phyloP scores from a whole-genome alignment of 805 yeast species.

The Starmerella sp. region DNA sequence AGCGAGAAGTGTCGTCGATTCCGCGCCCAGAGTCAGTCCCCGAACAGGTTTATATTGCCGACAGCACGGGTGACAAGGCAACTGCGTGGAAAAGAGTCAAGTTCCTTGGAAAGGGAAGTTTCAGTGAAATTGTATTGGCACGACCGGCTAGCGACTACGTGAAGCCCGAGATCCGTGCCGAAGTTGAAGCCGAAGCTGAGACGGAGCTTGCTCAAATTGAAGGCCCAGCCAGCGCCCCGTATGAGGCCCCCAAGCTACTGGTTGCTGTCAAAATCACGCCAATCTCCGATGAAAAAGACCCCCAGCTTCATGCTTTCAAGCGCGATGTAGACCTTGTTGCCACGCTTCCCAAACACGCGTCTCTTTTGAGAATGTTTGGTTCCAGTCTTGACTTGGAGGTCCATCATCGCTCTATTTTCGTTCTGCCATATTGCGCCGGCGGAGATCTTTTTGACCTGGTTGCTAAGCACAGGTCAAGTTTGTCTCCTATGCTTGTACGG shows the following conservation, averaged over 20 bases:
- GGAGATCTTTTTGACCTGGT: conserved; percentile 73
- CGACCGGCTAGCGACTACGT: conserved; percentile 26
- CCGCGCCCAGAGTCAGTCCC: conserved; percentile 12
- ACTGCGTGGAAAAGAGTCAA: conserved; percentile 21
- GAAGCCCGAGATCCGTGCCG: conserved; percentile 23
- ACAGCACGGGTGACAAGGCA: neutral
- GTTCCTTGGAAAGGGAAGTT: conserved; percentile 34
- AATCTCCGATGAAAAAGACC: conserved; percentile 35
- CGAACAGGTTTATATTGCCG: conserved; percentile 19
- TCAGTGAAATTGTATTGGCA: conserved; percentile 33
- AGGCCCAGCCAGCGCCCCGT: neutral
- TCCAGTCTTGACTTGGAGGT: conserved; percentile 30
- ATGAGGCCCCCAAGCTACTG: conserved; percentile 15
- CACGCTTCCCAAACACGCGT: conserved; percentile 46
- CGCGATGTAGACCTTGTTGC: conserved; percentile 62
- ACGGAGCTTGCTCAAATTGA: conserved; percentile 8
- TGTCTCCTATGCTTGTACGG: conserved; percentile 42
- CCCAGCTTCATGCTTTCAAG: conserved; percentile 51
- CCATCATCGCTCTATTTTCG: conserved; percentile 35
- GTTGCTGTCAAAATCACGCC: conserved; percentile 66
- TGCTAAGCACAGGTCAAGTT: conserved; percentile 32
- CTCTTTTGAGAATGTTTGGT: conserved; percentile 46
- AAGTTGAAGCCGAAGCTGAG: conserved; percentile 2
- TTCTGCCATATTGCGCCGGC: conserved; percentile 67
- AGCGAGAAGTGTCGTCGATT: conserved; percentile 7